Evolutionary conservation across 495 filamentous ascomycete genomes (phyloP).

Genomic region (Saxophila tyrrhenica): DNA sequence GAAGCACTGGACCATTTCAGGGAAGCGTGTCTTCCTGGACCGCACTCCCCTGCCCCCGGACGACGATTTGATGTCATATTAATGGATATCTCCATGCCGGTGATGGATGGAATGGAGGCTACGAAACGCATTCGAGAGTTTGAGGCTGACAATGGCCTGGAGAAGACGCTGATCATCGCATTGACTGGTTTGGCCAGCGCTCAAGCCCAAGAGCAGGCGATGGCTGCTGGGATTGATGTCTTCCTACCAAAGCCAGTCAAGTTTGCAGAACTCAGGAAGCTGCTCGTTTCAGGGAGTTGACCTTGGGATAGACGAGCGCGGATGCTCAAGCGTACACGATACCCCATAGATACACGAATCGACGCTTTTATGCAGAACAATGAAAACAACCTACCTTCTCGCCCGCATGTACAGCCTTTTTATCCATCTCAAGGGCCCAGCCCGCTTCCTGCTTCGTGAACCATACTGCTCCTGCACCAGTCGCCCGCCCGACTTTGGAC

Average conservation of each 20-base stretch:
- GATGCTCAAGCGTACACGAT: too few relatives aligned
- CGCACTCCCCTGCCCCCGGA: background rate
- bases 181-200: constrained; percentile 18
- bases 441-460: too few relatives aligned
- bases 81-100: constrained; percentile 21
- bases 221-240: constrained; percentile 13
- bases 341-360: too few relatives aligned
- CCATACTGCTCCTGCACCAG: too few relatives aligned
- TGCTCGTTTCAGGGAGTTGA: too few relatives aligned
- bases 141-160: constrained; percentile 3
- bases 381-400: too few relatives aligned
- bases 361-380: too few relatives aligned
- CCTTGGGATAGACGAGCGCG: too few relatives aligned
- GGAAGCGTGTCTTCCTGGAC: background rate
- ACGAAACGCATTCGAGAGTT: constrained; percentile 9
- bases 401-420: too few relatives aligned
- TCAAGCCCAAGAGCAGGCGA: constrained; percentile 14
- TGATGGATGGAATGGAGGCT: constrained; percentile 15
- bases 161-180: constrained; percentile 12
- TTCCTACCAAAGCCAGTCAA: constrained; percentile 20
- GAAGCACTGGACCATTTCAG: background rate
- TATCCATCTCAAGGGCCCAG: too few relatives aligned
- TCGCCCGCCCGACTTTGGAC: too few relatives aligned
- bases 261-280: constrained; percentile 12
- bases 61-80: constrained; percentile 10